Evolutionary conservation across 257 asterid species (phyloP).

Genomic region (Primulina tabacum): DNA sequence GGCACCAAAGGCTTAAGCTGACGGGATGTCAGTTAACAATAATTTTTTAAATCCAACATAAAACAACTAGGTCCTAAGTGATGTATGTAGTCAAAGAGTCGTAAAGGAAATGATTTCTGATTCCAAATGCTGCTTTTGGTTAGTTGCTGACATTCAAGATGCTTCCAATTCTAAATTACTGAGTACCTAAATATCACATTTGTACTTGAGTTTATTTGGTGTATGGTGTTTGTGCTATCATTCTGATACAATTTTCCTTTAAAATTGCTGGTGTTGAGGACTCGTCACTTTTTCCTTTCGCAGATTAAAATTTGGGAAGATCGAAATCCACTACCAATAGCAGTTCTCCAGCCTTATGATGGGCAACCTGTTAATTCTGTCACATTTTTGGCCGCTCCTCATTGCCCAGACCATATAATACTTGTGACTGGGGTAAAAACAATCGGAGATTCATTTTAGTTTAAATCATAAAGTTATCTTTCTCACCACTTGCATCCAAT

Average conservation of each 20-base stretch:
- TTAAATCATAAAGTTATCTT: background rate
- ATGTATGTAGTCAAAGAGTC: background rate
- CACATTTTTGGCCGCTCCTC: slow-evolving; percentile 81
- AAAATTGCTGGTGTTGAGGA: slow-evolving; percentile 5
- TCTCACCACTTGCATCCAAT: background rate
- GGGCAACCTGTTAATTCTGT: slow-evolving; percentile 95
- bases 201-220: background rate
- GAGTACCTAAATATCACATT: background rate
- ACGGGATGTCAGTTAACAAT: too few species aligned
- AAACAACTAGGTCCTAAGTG: background rate
- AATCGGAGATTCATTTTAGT: background rate
- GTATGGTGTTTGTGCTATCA: slow-evolving; percentile 5
- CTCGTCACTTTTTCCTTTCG: slow-evolving; percentile 20
- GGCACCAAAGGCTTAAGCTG: background rate
- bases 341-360: slow-evolving; percentile 88
- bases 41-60: background rate
- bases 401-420: slow-evolving; percentile 86
- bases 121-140: background rate
- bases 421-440: slow-evolving; percentile 90
- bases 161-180: background rate
- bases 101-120: background rate
- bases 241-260: background rate
- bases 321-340: slow-evolving; percentile 73
- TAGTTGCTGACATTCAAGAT: background rate
- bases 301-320: slow-evolving; percentile 99